Evolutionary conservation across 768 basidiomycete genomes (phyloP), one percentile per base, ranked within the genome.

Genomic region (Trametes cinnabarina): DNA sequence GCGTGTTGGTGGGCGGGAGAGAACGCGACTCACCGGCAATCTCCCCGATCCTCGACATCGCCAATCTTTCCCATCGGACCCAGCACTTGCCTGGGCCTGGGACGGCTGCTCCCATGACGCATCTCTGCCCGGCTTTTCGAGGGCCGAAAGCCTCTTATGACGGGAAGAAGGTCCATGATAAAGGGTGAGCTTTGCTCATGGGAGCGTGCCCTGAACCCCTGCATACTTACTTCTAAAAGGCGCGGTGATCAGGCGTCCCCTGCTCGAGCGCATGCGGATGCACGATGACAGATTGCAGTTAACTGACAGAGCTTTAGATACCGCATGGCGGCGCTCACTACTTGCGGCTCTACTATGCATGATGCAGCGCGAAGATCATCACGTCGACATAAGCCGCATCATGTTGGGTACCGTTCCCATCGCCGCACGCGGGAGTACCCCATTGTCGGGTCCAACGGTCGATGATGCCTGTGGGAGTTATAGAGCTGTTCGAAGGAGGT

Each of bases 41-140:
- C 11, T 46, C 19, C 12, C 3, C 14, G 23, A 4, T 26, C 44
- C 44, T 35, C 47, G 5, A 35, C 19, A 26, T 25, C 32, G 43
- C 35, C 43, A 34, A 34, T 19, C 43, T 43, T 54, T 55, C 54
- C 41, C 54, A 55, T 44, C 35, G 39, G 46, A 47, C 26, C 54
- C 37, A 47, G 46, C 20, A 25, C 22, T 5, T 9, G 54, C 14
- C 54, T 40, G 44, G 23, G 46, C 34, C 43, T 34, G 43, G 53
- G 53, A 47, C 14, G 34, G 22, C 23, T 28, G 10, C 54, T 55
- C 54, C 25, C 54, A 55, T 55, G 54, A 55, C 54, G 54, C 39
- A 55, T 9, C n/a, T 26, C n/a, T 22, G 26, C 22, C 17, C 12
- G 46, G 37, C 46, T 11, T 26, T 46, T 46, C 15, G 34, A 47